Evolutionary conservation across 2,329 filamentous ascomycete species (phyloP), one percentile per base, ranked within the genome.

Genomic region (Exophiala sp.): DNA sequence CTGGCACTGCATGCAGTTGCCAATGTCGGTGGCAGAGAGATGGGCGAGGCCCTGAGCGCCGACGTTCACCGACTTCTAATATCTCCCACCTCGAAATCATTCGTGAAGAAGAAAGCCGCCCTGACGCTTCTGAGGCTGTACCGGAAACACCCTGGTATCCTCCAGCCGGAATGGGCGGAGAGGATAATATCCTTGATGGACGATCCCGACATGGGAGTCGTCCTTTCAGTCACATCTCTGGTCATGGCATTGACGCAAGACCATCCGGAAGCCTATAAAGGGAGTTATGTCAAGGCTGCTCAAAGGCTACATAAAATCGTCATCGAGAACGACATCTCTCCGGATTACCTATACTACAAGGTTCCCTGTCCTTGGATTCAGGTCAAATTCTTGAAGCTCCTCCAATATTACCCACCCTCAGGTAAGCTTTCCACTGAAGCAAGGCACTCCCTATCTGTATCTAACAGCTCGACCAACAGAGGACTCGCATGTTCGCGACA

Each of bases 331-430:
- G 91, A 98, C 61, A 93, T 88, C 63, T 81, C 88, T 0, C 79
- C 82, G 48, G 93, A 97, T 66, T 98, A 98, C 66, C 80, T 96
- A 21, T 98, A 98, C 73, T 98, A 98, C 76, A 96, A 96, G 64
- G 93, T 98, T n/a, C 93, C 93, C 1, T 98, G 93, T 65, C 93
- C 93, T 2, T 98, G 93, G 93, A 83, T 98, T 50, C 90, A 97
- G 70, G 86, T 97, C 63, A 98, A 98, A 72, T 77, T 98, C 14
- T 71, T 98, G 58, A 82, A 90, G 55, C 71, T 98, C 53, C 76
- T 98, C 57, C 93, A 98, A 69, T 98, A 97, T 68, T 98, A 95
- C 68, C 86, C 90, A 21, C 91, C 93, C 39, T 94, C 93, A 65
- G 85, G 87, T 90, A 75, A 58, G 77, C 69, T 9, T 10, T 9